A percentile compares a stretch with the other conserved stretches of the same genome.
Conservation (phyloP, 192 early-diverging fungal species). For the Gamsiella multidivaricata region DNA sequence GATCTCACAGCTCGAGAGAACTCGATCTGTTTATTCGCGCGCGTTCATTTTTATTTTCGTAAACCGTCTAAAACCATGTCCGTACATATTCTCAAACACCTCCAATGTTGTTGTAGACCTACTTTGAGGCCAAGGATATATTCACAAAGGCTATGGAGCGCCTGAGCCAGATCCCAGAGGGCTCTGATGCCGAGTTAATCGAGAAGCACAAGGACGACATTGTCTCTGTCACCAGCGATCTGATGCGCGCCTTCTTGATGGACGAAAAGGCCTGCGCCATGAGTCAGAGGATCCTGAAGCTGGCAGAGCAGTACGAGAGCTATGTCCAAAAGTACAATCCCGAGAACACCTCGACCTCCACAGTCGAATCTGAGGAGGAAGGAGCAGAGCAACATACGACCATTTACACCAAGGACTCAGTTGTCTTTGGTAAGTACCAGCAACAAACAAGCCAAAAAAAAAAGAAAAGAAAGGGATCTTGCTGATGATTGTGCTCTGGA, state of each 20-base stretch:
- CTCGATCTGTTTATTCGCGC: too few species aligned
- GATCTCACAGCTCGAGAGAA: too few species aligned
- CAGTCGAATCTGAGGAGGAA: slow-evolving; percentile 39
- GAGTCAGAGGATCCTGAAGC: slow-evolving; percentile 67
- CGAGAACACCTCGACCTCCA: slow-evolving; percentile 46
- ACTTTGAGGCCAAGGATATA: slow-evolving; percentile 65
- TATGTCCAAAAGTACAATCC: slow-evolving; percentile 54
- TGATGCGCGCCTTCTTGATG: slow-evolving; percentile 66
- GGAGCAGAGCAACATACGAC: slow-evolving; percentile 45
- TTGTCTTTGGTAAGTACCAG: slow-evolving; percentile 49
- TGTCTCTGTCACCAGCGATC: slow-evolving; percentile 57
- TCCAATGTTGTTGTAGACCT: slow-evolving; percentile 43
- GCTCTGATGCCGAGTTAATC: slow-evolving; percentile 59
- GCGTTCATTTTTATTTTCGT: too few species aligned
- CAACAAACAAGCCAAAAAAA: too few species aligned
- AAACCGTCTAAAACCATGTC: too few species aligned
- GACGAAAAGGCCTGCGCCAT: slow-evolving; percentile 72
- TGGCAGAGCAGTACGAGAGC: slow-evolving; percentile 69
- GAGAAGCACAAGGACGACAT: slow-evolving; percentile 63
- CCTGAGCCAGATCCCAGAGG: slow-evolving; percentile 60
- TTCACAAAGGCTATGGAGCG: slow-evolving; percentile 64
- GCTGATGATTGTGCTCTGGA: too few species aligned
- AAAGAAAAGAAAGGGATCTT: too few species aligned
- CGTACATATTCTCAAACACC: not conserved
- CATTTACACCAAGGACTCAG: slow-evolving; percentile 53